phyloP scores from a whole-genome alignment of 2,329 filamentous ascomycete genomes.

The Aspergillus felis region DNA sequence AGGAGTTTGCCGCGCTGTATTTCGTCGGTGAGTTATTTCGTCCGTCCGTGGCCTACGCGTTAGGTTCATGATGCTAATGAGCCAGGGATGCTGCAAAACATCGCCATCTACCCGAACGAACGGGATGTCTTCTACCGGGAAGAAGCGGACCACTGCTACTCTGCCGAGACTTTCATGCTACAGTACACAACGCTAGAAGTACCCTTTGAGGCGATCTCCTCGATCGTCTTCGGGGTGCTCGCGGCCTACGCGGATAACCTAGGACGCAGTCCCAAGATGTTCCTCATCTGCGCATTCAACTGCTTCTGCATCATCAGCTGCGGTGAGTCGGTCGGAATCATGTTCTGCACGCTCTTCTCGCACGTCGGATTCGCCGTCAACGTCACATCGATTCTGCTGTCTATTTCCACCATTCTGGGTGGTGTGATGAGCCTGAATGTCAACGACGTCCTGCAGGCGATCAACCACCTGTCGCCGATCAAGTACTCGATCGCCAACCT shows the following conservation, averaged over 20 bases:
- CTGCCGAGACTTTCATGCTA: conserved; percentile 65
- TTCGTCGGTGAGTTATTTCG: conserved; percentile 30
- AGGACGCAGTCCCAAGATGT: conserved; percentile 59
- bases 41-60: not conserved
- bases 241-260: conserved; percentile 63
- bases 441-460: conserved; percentile 60
- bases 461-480: conserved; percentile 69
- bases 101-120: conserved; percentile 68
- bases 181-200: conserved; percentile 68
- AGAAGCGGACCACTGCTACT: conserved; percentile 69
- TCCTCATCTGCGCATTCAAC: conserved; percentile 64
- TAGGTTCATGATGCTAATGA: not conserved
- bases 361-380: conserved; percentile 76
- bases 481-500: conserved; percentile 67
- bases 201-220: conserved; percentile 65
- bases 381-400: conserved; percentile 65
- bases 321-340: conserved; percentile 71
- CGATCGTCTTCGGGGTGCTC: conserved; percentile 63
- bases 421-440: conserved; percentile 69
- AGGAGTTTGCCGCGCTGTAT: conserved; percentile 60
- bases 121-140: conserved; percentile 75
- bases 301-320: conserved; percentile 71
- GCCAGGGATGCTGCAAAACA: conserved; percentile 72
- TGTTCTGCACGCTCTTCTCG: conserved; percentile 72
- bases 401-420: conserved; percentile 66